Percentiles rank a stretch among this genome's conserved stretches.
These are phyloP conservation scores for Cryphonectria japonica DNA, from an alignment of 2,329 filamentous ascomycete genomes.

Conservation along the genomic window DNA sequence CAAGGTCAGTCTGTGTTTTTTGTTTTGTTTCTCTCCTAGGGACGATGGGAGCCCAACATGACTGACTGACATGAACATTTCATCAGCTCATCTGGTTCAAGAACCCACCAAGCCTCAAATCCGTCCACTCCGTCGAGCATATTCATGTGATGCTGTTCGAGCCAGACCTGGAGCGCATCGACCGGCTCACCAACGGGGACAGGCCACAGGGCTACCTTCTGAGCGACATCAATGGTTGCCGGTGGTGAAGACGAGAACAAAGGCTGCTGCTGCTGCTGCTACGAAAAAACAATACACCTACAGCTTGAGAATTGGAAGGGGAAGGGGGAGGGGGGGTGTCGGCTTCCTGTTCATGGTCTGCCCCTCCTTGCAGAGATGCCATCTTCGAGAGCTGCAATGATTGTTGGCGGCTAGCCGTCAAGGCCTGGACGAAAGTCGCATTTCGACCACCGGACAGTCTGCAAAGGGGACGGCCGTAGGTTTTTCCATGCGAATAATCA, in stretches of 20 bases:
- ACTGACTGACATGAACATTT: constrained; percentile 29
- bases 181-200: constrained; percentile 74
- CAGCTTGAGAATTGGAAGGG: not conserved
- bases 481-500: constrained; percentile 70
- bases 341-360: not conserved
- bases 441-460: constrained; percentile 71
- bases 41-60: constrained; percentile 2
- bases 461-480: constrained; percentile 74
- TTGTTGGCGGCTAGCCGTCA: not conserved
- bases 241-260: not conserved
- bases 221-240: constrained; percentile 20
- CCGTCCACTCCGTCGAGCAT: constrained; percentile 84
- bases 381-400: not conserved
- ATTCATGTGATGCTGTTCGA: constrained; percentile 92
- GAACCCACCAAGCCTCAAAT: constrained; percentile 87
- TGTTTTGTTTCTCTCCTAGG: not conserved
- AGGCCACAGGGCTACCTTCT: constrained; percentile 62
- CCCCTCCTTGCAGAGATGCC: too few species aligned
- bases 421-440: constrained; percentile 39
- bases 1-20: constrained; percentile 51
- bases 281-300: not conserved
- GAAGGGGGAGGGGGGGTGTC: not conserved
- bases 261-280: not conserved
- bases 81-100: constrained; percentile 72
- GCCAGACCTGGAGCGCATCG: constrained; percentile 71